Percentiles rank a stretch among this genome's conserved stretches.
Conservation (phyloP, 768 basidiomycete genomes). For the Rhodotorula sphaerocarpa region DNA sequence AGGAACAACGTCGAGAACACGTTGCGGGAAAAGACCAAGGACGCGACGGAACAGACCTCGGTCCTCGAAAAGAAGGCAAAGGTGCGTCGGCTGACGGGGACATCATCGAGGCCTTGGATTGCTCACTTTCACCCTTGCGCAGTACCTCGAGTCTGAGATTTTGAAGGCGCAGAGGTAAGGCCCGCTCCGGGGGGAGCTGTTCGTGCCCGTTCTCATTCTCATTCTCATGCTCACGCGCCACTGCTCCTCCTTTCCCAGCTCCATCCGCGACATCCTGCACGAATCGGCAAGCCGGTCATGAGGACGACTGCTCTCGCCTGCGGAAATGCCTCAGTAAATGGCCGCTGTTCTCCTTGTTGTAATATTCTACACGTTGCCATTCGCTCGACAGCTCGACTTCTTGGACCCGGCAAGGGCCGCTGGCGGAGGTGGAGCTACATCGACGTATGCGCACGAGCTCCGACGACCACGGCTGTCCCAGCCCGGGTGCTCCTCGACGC, state of each 20-base stretch:
- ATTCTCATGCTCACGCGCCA: background rate
- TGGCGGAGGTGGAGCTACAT: too few relatives aligned
- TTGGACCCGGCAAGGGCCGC: too few relatives aligned
- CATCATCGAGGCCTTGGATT: too few relatives aligned
- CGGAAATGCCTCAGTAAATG: too few relatives aligned
- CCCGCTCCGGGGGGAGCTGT: background rate
- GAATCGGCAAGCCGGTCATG: background rate
- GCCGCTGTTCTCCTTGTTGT: too few relatives aligned
- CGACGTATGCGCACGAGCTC: too few relatives aligned
- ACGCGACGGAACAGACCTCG: slow-evolving; percentile 10
- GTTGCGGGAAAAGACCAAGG: slow-evolving; percentile 26
- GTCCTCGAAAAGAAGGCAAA: slow-evolving; percentile 34
- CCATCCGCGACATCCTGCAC: slow-evolving; percentile 20
- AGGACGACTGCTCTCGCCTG: too few relatives aligned
- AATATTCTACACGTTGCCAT: too few relatives aligned
- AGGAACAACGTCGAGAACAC: slow-evolving; percentile 31
- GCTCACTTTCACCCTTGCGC: background rate
- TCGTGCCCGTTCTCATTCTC: background rate
- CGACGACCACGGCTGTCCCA: too few relatives aligned
- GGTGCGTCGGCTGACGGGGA: slow-evolving; percentile 1
- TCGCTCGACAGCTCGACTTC: too few relatives aligned
- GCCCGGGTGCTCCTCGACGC: too few relatives aligned
- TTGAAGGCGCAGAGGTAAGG: slow-evolving; percentile 27
- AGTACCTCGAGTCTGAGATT: slow-evolving; percentile 34
- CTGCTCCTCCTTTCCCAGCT: background rate